A percentile compares a stretch with the other conserved stretches of the same genome.
Evolutionary conservation across 2,329 filamentous ascomycete species (phyloP).

Genomic region (Pseudogymnoascus sp.): DNA sequence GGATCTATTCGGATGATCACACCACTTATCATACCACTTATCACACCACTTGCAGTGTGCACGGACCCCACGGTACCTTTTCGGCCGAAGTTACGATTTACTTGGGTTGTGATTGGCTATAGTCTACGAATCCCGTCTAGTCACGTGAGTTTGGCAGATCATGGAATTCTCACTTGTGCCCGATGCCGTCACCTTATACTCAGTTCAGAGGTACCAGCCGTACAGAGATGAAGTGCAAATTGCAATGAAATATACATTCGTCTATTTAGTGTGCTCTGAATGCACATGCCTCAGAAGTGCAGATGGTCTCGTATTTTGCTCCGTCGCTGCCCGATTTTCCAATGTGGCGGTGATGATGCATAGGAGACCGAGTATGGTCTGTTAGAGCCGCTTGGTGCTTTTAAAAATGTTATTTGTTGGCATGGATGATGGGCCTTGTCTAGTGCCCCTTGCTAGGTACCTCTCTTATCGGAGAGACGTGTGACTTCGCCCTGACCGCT

Average conservation of each 20-base stretch:
- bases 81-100: background rate
- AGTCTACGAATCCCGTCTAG: background rate
- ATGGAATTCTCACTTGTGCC: background rate
- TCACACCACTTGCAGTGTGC: slow-evolving; percentile 4
- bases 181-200: background rate
- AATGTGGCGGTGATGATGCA: no score
- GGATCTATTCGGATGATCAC: background rate
- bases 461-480: background rate
- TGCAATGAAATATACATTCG: background rate
- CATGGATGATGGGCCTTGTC: no score
- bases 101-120: background rate
- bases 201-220: background rate
- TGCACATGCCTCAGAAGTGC: background rate
- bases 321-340: background rate
- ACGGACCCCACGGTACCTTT: no score
- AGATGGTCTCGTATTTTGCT: background rate
- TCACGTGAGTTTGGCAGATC: background rate
- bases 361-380: no score
- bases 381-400: no score
- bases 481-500: background rate
- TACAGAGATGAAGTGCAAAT: background rate
- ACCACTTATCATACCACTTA: slow-evolving; percentile 1
- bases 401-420: no score
- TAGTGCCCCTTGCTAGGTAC: no score
- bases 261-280: background rate